Evolutionary conservation across 2,329 filamentous ascomycete species (phyloP), one percentile per base, ranked within the genome.

Genomic region (Colletotrichum orchidophilum): DNA sequence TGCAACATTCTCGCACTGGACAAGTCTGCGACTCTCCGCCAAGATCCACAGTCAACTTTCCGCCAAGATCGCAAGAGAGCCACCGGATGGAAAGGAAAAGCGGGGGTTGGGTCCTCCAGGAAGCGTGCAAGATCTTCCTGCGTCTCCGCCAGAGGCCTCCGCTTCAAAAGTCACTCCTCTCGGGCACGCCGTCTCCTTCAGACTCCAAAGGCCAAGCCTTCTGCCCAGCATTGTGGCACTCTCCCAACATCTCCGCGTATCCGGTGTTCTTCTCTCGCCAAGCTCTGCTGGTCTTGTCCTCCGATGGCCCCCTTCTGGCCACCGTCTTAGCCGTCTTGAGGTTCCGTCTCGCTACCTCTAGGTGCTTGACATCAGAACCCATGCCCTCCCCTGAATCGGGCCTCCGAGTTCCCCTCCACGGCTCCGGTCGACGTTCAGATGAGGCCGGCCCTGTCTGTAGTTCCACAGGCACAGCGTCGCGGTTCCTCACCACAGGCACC

Each of bases 111-210:
- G 12, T 52, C 29, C 21, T 52, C 57, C 29, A 62, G 33, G 42
- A 67, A 63, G 63, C 52, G 57, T 68, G 52, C 58, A 67, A 71
- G 58, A 68, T 68, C 52, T 68, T 68, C 68, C 68, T 59, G 27
- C 18, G 58, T 59, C 68, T 68, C 68, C 68, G 68, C 68, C 64
- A 71, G 68, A 71, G 69, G 69, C 69, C 69, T 71, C 69, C 69
- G 64, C 69, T 71, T 67, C 52, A 50, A 49, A 46, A 46, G 64
- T 62, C 68, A 59, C 64, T 68, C 31, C 35, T 54, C 57, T 71
- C 64, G 57, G 64, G 33, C 69, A 59, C 58, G 62, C 68, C 64
- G 58, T 68, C 60, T 62, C 50, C 50, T 46, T 35, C 50, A 53
- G 31, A 31, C 50, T 46, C 49, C 50, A 53, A 42, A 31, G 4